Evolutionary conservation across 1,284 basidiomycete species (phyloP).

Genomic region (Abortiporus biennis): DNA sequence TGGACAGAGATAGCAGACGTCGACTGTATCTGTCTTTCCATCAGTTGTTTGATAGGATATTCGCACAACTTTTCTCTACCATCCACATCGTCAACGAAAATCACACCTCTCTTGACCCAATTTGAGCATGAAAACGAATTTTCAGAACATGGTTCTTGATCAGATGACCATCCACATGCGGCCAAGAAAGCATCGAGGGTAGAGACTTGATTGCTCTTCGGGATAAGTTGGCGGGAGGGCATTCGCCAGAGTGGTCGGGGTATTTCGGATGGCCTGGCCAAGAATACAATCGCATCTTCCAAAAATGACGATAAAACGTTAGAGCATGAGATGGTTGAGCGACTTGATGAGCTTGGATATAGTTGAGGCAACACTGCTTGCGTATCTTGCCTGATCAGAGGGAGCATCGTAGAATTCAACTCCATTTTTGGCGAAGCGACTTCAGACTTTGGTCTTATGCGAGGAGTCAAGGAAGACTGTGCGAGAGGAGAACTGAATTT

Average conservation of each 20-base stretch:
- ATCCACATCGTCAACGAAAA: slow-evolving; percentile 20
- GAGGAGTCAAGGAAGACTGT: too few relatives aligned
- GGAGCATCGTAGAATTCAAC: background rate
- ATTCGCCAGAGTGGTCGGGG: slow-evolving; percentile 18
- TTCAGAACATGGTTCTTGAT: too few relatives aligned
- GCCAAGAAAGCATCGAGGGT: slow-evolving; percentile 18
- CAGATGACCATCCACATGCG: slow-evolving; percentile 19
- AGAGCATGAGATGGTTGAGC: background rate
- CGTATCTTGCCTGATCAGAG: background rate
- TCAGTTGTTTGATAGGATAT: background rate
- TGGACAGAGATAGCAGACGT: too few relatives aligned
- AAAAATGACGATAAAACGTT: slow-evolving; percentile 11
- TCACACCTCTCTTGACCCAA: slow-evolving; percentile 20
- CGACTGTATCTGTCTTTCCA: too few relatives aligned
- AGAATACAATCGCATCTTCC: slow-evolving; percentile 17
- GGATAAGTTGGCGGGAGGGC: slow-evolving; percentile 16
- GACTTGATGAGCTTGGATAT: background rate
- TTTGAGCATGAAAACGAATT: too few relatives aligned
- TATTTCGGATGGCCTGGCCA: slow-evolving; percentile 13
- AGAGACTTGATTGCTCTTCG: slow-evolving; percentile 15
- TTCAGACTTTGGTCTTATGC: background rate
- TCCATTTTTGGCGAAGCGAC: background rate
- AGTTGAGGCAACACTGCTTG: background rate
- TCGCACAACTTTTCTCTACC: background rate
- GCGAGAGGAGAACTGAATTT: too few relatives aligned